Conservation (phyloP, 2,329 filamentous ascomycete genomes). For the Colletotrichum tropicale region DNA sequence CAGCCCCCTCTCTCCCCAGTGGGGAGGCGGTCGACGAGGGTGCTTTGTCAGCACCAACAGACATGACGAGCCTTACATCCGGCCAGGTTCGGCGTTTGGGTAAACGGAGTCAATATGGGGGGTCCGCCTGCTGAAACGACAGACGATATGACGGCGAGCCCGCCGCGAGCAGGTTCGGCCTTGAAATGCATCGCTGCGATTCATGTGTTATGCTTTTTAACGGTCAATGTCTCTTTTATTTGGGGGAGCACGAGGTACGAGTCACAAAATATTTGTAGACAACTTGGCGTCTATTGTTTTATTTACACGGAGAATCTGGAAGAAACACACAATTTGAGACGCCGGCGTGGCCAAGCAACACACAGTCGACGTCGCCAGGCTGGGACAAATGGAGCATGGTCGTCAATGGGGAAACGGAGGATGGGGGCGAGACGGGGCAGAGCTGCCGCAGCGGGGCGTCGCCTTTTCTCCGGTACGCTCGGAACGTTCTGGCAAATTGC, state of each 20-base stretch:
- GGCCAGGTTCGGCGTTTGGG: conserved; percentile 18
- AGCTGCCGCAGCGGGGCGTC: neutral
- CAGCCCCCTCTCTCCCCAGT: neutral
- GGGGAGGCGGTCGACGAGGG: neutral
- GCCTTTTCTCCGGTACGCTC: neutral
- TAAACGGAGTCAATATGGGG: conserved; percentile 12
- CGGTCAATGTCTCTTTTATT: neutral
- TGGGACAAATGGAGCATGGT: neutral
- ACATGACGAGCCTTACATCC: neutral
- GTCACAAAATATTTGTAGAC: conserved; percentile 5
- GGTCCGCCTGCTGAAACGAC: conserved; percentile 10
- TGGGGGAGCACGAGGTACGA: neutral
- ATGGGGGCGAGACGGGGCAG: neutral
- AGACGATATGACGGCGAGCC: neutral
- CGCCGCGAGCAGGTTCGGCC: neutral
- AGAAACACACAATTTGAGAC: neutral
- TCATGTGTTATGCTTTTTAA: neutral
- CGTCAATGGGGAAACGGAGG: neutral
- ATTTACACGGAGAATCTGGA: neutral
- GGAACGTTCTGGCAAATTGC: neutral
- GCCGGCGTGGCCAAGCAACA: neutral
- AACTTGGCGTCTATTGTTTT: conserved; percentile 6
- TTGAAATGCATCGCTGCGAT: neutral
- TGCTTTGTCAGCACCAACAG: conserved; percentile 12
- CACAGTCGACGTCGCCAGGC: neutral